Conservation (phyloP, 805 yeast genomes). For the Metschnikowia lachancei region DNA sequence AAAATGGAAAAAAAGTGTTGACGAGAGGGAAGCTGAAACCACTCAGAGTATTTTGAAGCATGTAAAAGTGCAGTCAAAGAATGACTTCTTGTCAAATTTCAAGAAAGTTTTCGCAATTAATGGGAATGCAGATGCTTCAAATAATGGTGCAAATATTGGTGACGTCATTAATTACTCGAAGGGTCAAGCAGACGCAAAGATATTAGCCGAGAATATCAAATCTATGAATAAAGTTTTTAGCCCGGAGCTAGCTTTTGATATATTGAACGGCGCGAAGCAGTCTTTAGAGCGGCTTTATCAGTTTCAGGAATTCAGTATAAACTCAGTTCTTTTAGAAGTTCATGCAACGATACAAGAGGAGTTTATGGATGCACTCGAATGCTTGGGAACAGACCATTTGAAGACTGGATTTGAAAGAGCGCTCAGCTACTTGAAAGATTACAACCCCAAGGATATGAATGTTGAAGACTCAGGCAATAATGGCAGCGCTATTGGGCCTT, state of each 20-base stretch:
- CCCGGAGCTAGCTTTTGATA: conserved; percentile 71
- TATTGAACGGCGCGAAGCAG: conserved; percentile 65
- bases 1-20: conserved; percentile 36
- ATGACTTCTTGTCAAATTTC: conserved; percentile 62
- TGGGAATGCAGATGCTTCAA: conserved; percentile 4
- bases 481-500: conserved; percentile 64
- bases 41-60: conserved; percentile 48
- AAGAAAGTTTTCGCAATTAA: conserved; percentile 52
- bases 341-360: conserved; percentile 52
- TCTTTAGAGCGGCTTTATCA: conserved; percentile 54
- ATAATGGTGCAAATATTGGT: neutral
- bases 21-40: conserved; percentile 47
- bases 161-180: conserved; percentile 46
- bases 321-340: conserved; percentile 32
- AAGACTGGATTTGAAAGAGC: conserved; percentile 84
- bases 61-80: conserved; percentile 48
- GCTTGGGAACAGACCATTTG: conserved; percentile 73
- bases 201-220: conserved; percentile 70
- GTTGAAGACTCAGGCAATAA: conserved; percentile 17
- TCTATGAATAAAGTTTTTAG: conserved; percentile 75
- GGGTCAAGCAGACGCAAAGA: conserved; percentile 76
- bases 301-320: conserved; percentile 35
- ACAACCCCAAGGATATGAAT: conserved; percentile 53
- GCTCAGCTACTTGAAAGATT: conserved; percentile 60
- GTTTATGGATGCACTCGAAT: conserved; percentile 61